These are phyloP conservation scores for Xylaria venustula DNA, from an alignment of 495 filamentous ascomycete species.

Conservation along the genomic window DNA sequence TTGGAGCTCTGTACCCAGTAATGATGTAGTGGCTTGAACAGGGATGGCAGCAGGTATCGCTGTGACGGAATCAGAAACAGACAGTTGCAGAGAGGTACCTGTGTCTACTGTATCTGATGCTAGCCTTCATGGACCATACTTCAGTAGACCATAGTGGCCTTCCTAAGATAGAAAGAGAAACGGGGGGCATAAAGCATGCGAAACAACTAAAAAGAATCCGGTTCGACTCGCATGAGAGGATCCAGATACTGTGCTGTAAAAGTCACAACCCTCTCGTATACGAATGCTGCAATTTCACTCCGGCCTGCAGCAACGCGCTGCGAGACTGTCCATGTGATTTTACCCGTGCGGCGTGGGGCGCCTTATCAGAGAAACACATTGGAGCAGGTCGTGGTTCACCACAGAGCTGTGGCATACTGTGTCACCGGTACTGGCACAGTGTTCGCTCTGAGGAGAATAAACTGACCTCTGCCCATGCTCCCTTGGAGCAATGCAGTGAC, in stretches of 20 bases:
- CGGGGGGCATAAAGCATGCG: neutral
- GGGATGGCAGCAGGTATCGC: neutral
- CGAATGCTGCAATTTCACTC: neutral
- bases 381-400: neutral
- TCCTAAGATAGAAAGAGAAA: conserved; percentile 1
- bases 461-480: neutral
- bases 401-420: neutral
- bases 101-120: neutral
- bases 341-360: neutral
- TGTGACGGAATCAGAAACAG: neutral
- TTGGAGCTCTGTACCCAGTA: neutral
- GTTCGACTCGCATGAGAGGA: neutral
- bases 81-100: neutral
- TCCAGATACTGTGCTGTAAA: neutral
- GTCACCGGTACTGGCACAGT: conserved; percentile 1
- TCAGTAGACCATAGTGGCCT: neutral
- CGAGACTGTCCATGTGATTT: neutral
- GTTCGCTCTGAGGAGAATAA: neutral
- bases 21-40: conserved; percentile 5
- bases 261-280: neutral
- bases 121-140: neutral
- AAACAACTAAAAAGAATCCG: neutral
- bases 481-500: neutral
- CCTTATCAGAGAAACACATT: neutral
- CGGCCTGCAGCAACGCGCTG: neutral